A percentile compares a stretch with the other conserved stretches of the same genome.
These are phyloP conservation scores for Dittrichia graveolens DNA, from an alignment of 129 eudicot species.

Conservation along the genomic window DNA sequence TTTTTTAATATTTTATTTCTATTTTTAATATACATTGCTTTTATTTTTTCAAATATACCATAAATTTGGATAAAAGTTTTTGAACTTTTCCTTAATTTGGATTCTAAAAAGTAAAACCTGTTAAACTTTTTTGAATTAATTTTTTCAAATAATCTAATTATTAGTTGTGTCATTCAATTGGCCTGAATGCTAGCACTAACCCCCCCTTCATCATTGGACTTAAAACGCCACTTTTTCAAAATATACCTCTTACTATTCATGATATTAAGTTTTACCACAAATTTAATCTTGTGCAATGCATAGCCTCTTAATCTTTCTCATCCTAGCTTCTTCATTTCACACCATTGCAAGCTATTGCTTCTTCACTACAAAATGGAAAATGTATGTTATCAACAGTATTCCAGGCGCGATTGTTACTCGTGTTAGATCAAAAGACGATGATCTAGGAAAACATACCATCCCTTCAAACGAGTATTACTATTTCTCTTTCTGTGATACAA, in stretches of 20 bases:
- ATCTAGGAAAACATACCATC: conserved; percentile 33
- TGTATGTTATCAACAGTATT: conserved; percentile 23
- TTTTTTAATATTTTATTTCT: too few relatives aligned
- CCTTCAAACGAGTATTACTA: conserved; percentile 8
- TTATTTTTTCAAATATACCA: too few relatives aligned
- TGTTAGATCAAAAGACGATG: conserved; percentile 34
- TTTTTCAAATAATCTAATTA: not conserved
- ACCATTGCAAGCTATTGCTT: conserved; percentile 30
- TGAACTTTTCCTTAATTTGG: too few relatives aligned
- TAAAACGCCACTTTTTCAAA: not conserved
- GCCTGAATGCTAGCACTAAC: conserved; percentile 1
- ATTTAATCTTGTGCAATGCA: conserved; percentile 19
- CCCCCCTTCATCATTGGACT: not conserved
- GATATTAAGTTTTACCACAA: not conserved
- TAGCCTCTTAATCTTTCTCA: conserved; percentile 22
- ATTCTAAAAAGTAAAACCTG: too few relatives aligned
- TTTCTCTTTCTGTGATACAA: conserved; percentile 25
- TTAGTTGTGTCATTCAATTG: conserved; percentile 31
- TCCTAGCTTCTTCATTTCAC: conserved; percentile 16
- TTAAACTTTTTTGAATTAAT: too few relatives aligned
- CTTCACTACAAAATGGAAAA: conserved; percentile 33
- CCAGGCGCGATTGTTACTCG: conserved; percentile 13
- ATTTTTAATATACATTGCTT: too few relatives aligned
- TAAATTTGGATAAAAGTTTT: too few relatives aligned
- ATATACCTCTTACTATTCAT: not conserved